These are phyloP conservation scores for Isatis tinctoria DNA, from an alignment of 345 rosid genomes.

Conservation along the genomic window DNA sequence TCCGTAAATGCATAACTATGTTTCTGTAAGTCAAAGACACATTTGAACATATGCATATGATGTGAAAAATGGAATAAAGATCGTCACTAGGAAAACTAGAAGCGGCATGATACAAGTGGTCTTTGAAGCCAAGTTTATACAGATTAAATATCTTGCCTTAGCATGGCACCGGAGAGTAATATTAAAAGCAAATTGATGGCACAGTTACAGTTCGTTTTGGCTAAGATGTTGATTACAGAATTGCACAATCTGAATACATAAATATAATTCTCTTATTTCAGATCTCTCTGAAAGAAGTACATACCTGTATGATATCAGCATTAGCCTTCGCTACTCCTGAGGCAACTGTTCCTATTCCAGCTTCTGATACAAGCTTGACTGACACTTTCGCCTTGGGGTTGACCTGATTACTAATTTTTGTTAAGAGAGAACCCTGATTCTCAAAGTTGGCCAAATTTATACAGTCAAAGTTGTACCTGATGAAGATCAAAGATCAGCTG, in stretches of 20 bases:
- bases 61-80: not conserved
- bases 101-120: not conserved
- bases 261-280: not conserved
- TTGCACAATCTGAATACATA: not conserved
- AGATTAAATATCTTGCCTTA: not conserved
- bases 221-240: not conserved
- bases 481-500: slow-evolving; percentile 97
- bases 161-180: not conserved
- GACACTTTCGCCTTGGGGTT: slow-evolving; percentile 97
- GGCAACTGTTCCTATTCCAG: slow-evolving; percentile 98
- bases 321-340: slow-evolving; percentile 99
- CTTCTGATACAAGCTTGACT: slow-evolving; percentile 97
- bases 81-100: not conserved
- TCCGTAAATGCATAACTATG: not conserved
- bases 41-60: not conserved
- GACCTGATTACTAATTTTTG: slow-evolving; percentile 45
- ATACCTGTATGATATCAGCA: slow-evolving; percentile 96
- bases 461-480: slow-evolving; percentile 56
- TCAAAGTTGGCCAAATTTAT: not conserved
- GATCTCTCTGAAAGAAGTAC: not conserved
- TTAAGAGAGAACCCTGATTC: slow-evolving; percentile 1
- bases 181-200: slow-evolving; percentile 8
- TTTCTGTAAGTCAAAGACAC: slow-evolving; percentile 1
- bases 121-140: not conserved
- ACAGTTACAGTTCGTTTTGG: slow-evolving; percentile 1